Evolutionary conservation across 2,329 filamentous ascomycete genomes (phyloP).

Genomic region (Diplodia corticola): DNA sequence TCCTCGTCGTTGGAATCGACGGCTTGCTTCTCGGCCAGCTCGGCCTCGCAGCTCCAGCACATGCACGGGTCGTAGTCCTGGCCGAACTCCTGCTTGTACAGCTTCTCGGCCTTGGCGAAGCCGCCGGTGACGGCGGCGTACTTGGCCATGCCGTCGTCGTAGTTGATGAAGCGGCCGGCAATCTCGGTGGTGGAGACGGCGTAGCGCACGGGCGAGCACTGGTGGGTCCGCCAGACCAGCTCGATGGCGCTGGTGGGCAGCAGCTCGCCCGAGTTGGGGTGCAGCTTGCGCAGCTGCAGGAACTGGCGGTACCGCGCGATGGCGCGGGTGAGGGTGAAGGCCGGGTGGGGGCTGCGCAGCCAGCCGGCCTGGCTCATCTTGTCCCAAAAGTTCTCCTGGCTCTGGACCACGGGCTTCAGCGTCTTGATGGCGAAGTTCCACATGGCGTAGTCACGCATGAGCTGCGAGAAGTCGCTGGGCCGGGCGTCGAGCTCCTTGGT

Average conservation of each 20-base stretch:
- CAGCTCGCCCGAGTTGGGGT: slow-evolving; percentile 31
- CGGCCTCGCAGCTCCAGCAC: slow-evolving; percentile 44
- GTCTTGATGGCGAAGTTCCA: slow-evolving; percentile 21
- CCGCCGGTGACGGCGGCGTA: slow-evolving; percentile 30
- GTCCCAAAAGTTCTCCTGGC: slow-evolving; percentile 43
- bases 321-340: slow-evolving; percentile 39
- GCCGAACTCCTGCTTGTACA: slow-evolving; percentile 38
- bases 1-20: slow-evolving; percentile 5
- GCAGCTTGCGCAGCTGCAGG: slow-evolving; percentile 36
- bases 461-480: slow-evolving; percentile 17
- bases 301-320: slow-evolving; percentile 44
- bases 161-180: slow-evolving; percentile 37
- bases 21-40: slow-evolving; percentile 28
- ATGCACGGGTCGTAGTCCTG: slow-evolving; percentile 40
- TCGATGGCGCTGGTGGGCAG: slow-evolving; percentile 49
- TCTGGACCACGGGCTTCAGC: slow-evolving; percentile 38
- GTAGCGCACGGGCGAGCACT: slow-evolving; percentile 38
- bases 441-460: slow-evolving; percentile 17
- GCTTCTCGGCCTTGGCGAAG: slow-evolving; percentile 31
- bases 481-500: slow-evolving; percentile 4
- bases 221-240: slow-evolving; percentile 49
- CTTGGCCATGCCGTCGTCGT: slow-evolving; percentile 43
- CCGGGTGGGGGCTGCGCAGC: slow-evolving; percentile 41
- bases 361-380: slow-evolving; percentile 46
- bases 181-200: slow-evolving; percentile 20